A percentile compares a stretch with the other conserved stretches of the same genome.
Evolutionary conservation across 2,329 filamentous ascomycete species (phyloP).

Genomic region (Epichloe festucae): DNA sequence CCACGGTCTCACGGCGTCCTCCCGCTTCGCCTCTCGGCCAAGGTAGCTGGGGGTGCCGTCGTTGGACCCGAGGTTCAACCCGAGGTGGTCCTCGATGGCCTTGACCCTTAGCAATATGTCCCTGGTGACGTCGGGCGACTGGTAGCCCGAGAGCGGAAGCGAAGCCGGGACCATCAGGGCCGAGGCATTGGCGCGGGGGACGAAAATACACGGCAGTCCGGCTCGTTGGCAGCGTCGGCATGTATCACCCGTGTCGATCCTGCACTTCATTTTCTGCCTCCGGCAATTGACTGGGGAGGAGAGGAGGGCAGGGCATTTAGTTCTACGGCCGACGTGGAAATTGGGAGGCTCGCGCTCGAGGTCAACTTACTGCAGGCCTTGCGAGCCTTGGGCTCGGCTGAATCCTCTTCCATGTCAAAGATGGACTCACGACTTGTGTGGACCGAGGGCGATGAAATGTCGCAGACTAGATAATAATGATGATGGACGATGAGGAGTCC

Average conservation of each 20-base stretch:
- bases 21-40: neutral
- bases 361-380: constrained; percentile 3
- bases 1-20: constrained; percentile 1
- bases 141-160: constrained; percentile 1
- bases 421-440: neutral
- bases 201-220: constrained; percentile 26
- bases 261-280: constrained; percentile 24
- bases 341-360: neutral
- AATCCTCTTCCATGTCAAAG: constrained; percentile 1
- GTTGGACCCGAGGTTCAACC: neutral
- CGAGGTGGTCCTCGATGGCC: constrained; percentile 2
- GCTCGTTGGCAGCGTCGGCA: constrained; percentile 22
- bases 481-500: no score
- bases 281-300: constrained; percentile 14
- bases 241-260: constrained; percentile 19
- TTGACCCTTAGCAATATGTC: constrained; percentile 2
- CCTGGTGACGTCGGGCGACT: neutral
- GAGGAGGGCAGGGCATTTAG: neutral
- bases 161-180: constrained; percentile 7
- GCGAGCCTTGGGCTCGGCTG: constrained; percentile 2
- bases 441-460: no score
- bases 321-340: neutral
- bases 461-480: no score
- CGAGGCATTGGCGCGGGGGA: constrained; percentile 24
- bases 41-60: neutral